Conservation (phyloP, 176 grass and related monocot species). For the Musa itinerans region DNA sequence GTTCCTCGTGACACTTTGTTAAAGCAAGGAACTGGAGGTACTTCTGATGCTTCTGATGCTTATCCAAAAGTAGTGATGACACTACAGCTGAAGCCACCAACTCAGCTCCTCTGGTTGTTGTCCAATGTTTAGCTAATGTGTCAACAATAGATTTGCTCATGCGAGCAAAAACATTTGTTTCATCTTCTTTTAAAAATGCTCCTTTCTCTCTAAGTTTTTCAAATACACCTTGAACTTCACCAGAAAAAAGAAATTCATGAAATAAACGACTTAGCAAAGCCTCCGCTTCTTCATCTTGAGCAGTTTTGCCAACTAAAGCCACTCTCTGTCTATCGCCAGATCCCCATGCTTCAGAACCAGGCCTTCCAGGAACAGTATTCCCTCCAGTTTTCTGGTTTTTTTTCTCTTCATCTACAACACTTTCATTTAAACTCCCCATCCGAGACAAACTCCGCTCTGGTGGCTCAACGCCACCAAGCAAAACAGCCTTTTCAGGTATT, state of each 20-base stretch:
- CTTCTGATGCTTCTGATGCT: conserved; percentile 82
- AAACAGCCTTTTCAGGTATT: conserved; percentile 95
- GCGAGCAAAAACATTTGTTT: conserved; percentile 80
- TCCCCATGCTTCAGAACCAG: conserved; percentile 79
- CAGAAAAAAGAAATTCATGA: conserved; percentile 80
- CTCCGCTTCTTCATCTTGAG: conserved; percentile 77
- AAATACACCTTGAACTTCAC: conserved; percentile 52
- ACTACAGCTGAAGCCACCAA: conserved; percentile 89
- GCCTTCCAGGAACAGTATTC: conserved; percentile 58
- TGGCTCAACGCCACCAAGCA: conserved; percentile 94
- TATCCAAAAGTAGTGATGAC: conserved; percentile 72
- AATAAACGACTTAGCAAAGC: conserved; percentile 64
- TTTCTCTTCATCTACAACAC: conserved; percentile 71
- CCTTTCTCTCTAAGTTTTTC: conserved; percentile 71
- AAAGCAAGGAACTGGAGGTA: conserved; percentile 85
- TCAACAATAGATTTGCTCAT: conserved; percentile 91
- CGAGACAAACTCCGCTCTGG: conserved; percentile 94
- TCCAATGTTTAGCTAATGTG: conserved; percentile 95
- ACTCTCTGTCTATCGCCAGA: conserved; percentile 56
- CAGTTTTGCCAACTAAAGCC: conserved; percentile 42
- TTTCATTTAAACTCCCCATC: conserved; percentile 91
- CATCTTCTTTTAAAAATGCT: conserved; percentile 92
- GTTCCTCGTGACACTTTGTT: conserved; percentile 81
- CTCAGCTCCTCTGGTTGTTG: conserved; percentile 92
- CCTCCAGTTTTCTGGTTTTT: conserved; percentile 43